Evolutionary conservation across 2,329 filamentous ascomycete genomes (phyloP), one percentile per base, ranked within the genome.

Genomic region (Tricladium varicosporioides): DNA sequence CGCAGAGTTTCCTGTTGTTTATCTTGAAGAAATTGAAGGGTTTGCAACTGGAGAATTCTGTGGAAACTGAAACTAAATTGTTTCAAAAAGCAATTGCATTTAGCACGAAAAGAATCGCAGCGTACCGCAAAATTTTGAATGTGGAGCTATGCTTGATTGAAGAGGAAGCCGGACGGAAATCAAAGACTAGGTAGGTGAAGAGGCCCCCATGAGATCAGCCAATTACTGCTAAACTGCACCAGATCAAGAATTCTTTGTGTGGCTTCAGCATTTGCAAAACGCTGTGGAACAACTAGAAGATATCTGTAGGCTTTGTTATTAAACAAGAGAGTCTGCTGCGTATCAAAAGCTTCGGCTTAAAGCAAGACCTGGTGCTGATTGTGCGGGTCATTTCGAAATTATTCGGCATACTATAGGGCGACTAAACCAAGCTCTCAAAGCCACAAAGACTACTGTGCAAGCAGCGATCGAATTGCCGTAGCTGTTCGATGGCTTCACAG

Each of bases 361-460:
- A n/a, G 18, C 48, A 14, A 36, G 10, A 18, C 18, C 7, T 5
- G 46, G 51, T 16, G 31, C 43, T 11, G 9, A 22, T 16, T 51
- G 3, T 32, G 44, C 40, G 8, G 13, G n/a, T 19, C 40, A 18
- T 0, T 76, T 76, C 54, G 54, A 59, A 3, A 43, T 48, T 2
- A 67, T 73, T 5, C 65, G 68, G 4, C 79, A 81, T 61, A 69
- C 71, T 33, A 63, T 82, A 7, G 77, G 79, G 2, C 71, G 78
- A 0, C 63, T 82, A 1, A 74, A 74, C n/a, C 66, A 75, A 18
- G 75, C 75, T 51, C 64, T 76, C 1, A 71, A 76, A 9, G 73
- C 74, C 1, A 66, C 72, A 0, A 68, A 70, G 3, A 60, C 72
- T 8, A 67, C 82, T 0, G 49, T 80, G 1, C 60, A 69, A 5